Evolutionary conservation across 2,329 filamentous ascomycete species (phyloP), one percentile per base, ranked within the genome.

Genomic region (Talaromyces sp.): DNA sequence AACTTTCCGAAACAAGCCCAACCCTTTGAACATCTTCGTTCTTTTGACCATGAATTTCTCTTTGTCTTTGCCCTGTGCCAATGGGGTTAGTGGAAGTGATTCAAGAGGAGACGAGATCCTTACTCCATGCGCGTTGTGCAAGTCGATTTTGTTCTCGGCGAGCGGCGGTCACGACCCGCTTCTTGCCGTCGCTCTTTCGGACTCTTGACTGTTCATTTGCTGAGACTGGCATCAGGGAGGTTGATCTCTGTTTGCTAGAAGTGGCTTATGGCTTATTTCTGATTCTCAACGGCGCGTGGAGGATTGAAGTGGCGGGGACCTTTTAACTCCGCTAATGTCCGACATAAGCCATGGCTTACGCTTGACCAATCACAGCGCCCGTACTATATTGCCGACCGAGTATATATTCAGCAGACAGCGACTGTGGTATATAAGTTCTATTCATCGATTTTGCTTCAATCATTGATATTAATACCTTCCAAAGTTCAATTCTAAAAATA

Each of bases 71-170:
- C 60, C 54, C 9, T 61, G 57, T 58, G 22, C n/a, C n/a, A 16
- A 4, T 8, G 1, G 9, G 5, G 14, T 48, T 45, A 52, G 43
- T n/a, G 11, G n/a, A 16, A 3, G 6, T 2, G 5, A n/a, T 30
- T 7, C 4, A 19, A 14, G n/a, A 20, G 16, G 10, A 14, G 4
- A 2, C 13, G 20, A 4, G 8, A 4, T 13, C 63, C 69, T 42
- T 60, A 75, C 73, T 65, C 45, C 70, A 75, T 1, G 65, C 56
- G 50, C 65, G 65, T 52, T 75, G 73, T 9, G 72, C 68, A 11
- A 64, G 48, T 13, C 65, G 63, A 40, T 76, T 76, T 53, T 75
- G 73, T 43, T 71, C 65, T 52, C 67, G 70, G 4, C 74, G 65
- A 22, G 73, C 70, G 11, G 65, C 59, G 7, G 73, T 76, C 14